Conservation (phyloP, 2,329 filamentous ascomycete species). For the Calonectria ilicicola region DNA sequence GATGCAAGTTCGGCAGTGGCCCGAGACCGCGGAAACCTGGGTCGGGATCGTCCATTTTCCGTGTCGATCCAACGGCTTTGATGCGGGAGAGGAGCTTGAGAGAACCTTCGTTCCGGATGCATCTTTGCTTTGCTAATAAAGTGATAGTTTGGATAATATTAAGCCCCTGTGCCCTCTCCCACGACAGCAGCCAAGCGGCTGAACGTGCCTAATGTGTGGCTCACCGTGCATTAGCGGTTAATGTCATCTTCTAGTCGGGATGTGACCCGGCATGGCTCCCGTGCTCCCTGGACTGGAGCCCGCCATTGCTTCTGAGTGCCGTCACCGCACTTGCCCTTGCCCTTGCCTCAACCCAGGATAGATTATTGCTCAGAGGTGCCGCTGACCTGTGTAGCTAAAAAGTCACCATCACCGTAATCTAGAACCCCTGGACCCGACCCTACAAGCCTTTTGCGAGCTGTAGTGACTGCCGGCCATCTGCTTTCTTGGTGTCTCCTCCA, state of each 20-base stretch:
- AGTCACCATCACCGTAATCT: background rate
- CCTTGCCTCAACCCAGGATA: background rate
- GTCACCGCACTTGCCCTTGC: background rate
- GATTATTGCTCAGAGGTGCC: background rate
- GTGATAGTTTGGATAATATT: background rate
- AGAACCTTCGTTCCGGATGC: background rate
- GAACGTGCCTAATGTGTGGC: background rate
- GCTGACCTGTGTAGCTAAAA: too few species aligned
- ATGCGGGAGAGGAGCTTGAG: background rate
- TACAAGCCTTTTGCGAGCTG: too few species aligned
- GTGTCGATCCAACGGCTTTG: conserved; percentile 9
- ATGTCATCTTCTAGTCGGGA: background rate
- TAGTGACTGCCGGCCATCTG: background rate
- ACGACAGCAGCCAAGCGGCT: background rate
- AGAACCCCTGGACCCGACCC: background rate
- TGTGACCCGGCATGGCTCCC: background rate
- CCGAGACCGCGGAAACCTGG: conserved; percentile 7
- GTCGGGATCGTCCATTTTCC: background rate
- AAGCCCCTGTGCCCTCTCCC: background rate
- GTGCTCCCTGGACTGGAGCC: background rate
- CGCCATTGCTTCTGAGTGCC: background rate
- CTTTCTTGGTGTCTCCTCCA: background rate
- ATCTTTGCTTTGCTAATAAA: background rate
- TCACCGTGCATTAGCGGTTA: conserved; percentile 9
- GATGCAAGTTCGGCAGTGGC: background rate